Percentiles rank a stretch among this genome's conserved stretches.
These are phyloP conservation scores for Dioscorea cayenensis DNA, from an alignment of 116 monocot species.

Conservation along the genomic window DNA sequence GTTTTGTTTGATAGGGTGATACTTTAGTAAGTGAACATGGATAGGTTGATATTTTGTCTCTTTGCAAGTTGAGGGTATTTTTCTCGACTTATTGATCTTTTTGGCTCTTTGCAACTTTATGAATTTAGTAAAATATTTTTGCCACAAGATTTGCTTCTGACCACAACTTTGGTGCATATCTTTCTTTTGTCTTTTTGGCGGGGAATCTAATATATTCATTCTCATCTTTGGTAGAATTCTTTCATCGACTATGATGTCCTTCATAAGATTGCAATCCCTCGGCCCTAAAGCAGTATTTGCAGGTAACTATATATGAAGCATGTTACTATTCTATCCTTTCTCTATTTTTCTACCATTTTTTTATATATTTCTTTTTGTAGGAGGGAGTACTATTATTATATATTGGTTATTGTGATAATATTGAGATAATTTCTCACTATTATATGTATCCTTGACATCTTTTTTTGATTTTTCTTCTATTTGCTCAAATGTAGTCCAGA, in stretches of 20 bases:
- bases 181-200: too few species aligned
- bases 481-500: too few species aligned
- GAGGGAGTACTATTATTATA: too few species aligned
- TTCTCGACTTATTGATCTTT: not conserved
- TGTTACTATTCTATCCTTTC: not conserved
- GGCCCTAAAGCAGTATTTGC: slow-evolving; percentile 91
- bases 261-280: slow-evolving; percentile 84
- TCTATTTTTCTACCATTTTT: not conserved
- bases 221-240: slow-evolving; percentile 56
- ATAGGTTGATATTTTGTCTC: not conserved
- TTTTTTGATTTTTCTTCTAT: too few species aligned
- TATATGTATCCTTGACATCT: too few species aligned
- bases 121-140: not conserved
- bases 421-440: too few species aligned
- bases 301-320: slow-evolving; percentile 48
- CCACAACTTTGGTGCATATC: not conserved
- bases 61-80: not conserved
- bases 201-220: not conserved
- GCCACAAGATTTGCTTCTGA: not conserved
- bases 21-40: not conserved
- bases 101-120: not conserved
- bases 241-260: slow-evolving; percentile 91
- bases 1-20: not conserved
- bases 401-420: too few species aligned
- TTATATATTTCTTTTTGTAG: too few species aligned